Base-by-base conservation (phyloP, 768 basidiomycete species). In the Trametes meyenii region DNA sequence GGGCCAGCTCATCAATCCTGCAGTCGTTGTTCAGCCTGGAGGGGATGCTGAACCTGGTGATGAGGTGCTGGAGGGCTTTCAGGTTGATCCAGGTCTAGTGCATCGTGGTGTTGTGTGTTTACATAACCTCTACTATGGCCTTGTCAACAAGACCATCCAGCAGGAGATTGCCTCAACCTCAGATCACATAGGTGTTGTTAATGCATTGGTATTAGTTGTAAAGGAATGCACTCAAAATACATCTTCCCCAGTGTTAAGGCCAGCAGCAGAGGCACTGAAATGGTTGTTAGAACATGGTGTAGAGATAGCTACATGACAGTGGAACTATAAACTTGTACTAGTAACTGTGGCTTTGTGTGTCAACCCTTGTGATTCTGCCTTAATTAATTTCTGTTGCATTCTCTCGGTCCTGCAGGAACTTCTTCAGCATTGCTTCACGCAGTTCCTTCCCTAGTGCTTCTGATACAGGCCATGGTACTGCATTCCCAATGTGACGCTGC, bases 401-500 rank as follows among this genome's bases (percentile, higher is more conserved):
- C 39, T 76, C 75, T 48, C 58, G 70, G 49, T 74, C 73, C 42
- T 67, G 71, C 57, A 65, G 67, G 87, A 87, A 90, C 49, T 79
- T 75, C 60, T 81, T 77, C 56, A 85, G 80, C 29, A 85, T 62
- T 0, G 80, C 78, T 5, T 78, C 73, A 10, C 81, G 75, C 39
- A 92, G 77, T 67, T 89, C 83, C 19, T 83, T 78, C 19, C 88
- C 90, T 7, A 93, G 73, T 0, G 90, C 91, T 21, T 73, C 71
- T 16, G 80, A 81, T 5, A 93, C 75, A 2, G 78, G 87, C 77
- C 86, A 82, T 1, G 91, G 86, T 2, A 92, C 88, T 0, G 90
- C 89, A 67, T 92, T 92, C 14, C 90, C 90, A 62, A 93, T 90
- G 59, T 90, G 89, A 29, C 89, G 79, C 66, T 90, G 89, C 79